phyloP scores from a whole-genome alignment of 768 basidiomycete genomes.

The Pisolithus albus region DNA sequence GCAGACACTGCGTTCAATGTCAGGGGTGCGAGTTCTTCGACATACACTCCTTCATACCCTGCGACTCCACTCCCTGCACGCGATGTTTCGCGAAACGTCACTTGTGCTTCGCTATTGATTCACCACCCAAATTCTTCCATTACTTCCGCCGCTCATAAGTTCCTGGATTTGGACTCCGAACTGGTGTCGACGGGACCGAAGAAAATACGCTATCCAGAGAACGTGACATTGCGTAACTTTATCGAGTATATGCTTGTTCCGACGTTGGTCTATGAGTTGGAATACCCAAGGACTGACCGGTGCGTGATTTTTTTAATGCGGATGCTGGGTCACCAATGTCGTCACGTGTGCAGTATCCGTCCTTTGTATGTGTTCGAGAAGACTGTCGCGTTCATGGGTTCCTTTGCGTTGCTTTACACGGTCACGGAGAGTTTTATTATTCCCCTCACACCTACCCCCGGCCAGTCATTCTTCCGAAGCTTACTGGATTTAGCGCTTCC shows the following conservation, averaged over 20 bases:
- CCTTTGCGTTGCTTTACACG: conserved; percentile 89
- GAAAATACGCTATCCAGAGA: conserved; percentile 74
- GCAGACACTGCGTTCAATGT: conserved; percentile 1
- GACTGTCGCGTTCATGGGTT: conserved; percentile 85
- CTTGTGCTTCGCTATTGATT: conserved; percentile 38
- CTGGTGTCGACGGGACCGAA: conserved; percentile 65
- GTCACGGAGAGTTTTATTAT: conserved; percentile 92
- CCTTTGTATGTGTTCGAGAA: conserved; percentile 51
- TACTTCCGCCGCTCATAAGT: conserved; percentile 63
- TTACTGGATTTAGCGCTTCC: conserved; percentile 85
- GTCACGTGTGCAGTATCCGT: conserved; percentile 28
- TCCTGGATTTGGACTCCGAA: conserved; percentile 70
- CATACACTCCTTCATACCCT: conserved; percentile 6
- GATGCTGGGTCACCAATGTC: neutral
- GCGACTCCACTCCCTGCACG: conserved; percentile 9
- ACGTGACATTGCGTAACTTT: conserved; percentile 78
- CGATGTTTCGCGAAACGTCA: conserved; percentile 10
- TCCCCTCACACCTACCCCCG: conserved; percentile 63
- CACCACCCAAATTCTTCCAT: conserved; percentile 64
- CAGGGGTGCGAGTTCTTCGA: conserved; percentile 3
- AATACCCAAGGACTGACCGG: conserved; percentile 89
- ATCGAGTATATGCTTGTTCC: conserved; percentile 77
- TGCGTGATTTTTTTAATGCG: conserved; percentile 26
- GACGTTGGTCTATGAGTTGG: conserved; percentile 91
- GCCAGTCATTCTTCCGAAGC: conserved; percentile 67